phyloP scores from a whole-genome alignment of 768 basidiomycete species.

The Podaxis pistillaris region DNA sequence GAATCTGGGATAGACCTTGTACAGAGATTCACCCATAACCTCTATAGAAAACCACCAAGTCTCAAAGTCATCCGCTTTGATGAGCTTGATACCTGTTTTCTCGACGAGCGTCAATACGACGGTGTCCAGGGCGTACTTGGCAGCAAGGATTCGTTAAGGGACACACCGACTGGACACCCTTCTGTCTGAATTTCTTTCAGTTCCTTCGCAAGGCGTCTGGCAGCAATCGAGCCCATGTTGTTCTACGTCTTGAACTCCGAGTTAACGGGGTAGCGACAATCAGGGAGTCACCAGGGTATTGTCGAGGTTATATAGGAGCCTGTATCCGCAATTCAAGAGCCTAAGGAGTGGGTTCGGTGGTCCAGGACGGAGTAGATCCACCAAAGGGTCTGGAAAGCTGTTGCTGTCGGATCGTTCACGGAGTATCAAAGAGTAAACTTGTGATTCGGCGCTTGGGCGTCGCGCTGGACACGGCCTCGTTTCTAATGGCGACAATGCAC shows the following conservation, averaged over 20 bases:
- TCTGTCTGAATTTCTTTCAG: slow-evolving; percentile 63
- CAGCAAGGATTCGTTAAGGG: not conserved
- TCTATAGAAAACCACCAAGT: slow-evolving; percentile 80
- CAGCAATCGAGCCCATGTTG: slow-evolving; percentile 59
- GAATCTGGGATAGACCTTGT: slow-evolving; percentile 45
- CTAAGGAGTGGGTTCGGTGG: not conserved
- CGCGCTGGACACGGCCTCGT: not conserved
- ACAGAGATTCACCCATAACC: slow-evolving; percentile 81
- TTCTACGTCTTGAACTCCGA: not conserved
- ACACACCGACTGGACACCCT: slow-evolving; percentile 62
- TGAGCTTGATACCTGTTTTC: slow-evolving; percentile 62
- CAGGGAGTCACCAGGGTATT: not conserved
- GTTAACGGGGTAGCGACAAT: not conserved
- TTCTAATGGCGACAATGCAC: not conserved
- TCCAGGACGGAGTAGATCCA: not conserved
- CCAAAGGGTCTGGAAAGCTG: not conserved
- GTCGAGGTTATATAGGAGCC: not conserved
- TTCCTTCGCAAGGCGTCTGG: slow-evolving; percentile 69
- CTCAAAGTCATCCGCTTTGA: slow-evolving; percentile 74
- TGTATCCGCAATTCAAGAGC: not conserved
- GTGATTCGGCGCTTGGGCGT: slow-evolving; percentile 1
- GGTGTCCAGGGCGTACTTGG: not conserved
- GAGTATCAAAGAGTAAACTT: not conserved
- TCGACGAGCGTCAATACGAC: not conserved
- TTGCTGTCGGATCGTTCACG: not conserved